These are phyloP conservation scores for Colletotrichum sp. DNA, from an alignment of 2,329 filamentous ascomycete genomes.

Conservation along the genomic window DNA sequence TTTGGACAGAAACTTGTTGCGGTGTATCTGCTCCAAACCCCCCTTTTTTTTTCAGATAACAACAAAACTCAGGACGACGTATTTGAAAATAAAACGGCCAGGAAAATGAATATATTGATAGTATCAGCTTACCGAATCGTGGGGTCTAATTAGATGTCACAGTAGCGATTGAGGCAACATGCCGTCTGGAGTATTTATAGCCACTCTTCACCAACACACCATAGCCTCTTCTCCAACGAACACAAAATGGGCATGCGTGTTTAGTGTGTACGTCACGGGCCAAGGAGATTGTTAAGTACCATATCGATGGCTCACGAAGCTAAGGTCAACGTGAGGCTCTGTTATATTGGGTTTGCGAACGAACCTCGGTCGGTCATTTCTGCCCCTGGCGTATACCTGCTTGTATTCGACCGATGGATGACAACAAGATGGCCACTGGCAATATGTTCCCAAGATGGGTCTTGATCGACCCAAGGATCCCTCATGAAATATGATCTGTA, in stretches of 20 bases:
- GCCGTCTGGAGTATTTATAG: neutral
- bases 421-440: neutral
- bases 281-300: no score
- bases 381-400: neutral
- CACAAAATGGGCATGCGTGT: no score
- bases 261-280: no score
- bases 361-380: neutral
- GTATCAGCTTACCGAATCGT: no score
- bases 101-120: neutral
- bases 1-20: no score
- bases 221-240: no score
- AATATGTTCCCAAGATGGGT: neutral
- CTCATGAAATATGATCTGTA: neutral
- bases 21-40: no score
- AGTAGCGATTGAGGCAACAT: neutral
- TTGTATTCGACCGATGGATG: rapidly evolving
- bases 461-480: neutral
- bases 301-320: neutral
- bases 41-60: no score
- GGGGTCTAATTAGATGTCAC: neutral
- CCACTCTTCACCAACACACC: no score
- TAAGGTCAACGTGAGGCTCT: neutral
- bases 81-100: no score
- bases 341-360: no score
- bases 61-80: no score